Base-by-base conservation (phyloP, 2,329 filamentous ascomycete genomes). In the Pseudogymnoascus sp. region DNA sequence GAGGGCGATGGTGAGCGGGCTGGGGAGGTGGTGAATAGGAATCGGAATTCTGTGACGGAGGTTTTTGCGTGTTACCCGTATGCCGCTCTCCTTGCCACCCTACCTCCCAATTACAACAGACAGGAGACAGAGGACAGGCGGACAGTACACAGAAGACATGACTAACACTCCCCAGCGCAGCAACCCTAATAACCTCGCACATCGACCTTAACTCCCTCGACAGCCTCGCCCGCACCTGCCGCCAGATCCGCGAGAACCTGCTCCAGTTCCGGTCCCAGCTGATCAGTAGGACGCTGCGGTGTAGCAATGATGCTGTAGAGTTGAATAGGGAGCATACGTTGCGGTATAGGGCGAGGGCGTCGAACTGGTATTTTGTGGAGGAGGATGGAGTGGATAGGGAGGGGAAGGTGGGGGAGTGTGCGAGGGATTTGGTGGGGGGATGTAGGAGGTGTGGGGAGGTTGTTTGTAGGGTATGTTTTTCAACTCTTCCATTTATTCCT, bases 131-230 rank as follows among this genome's bases (percentile, higher is more conserved):
- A 2, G 10, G 31, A n/a, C 15, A 17, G 6, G n/a, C n/a, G n/a
- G 31, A 33, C 31, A 33, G 31, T 2, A 4, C 9, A 33, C 4
- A 33, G 31, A 2, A 4, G 31, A n/a, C 15, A 17, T 1, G 1
- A 19, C 38, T 44, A 21, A 44, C 19, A 21, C 40, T 5, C 2
- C 40, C 4, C 19, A 44, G 40, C 17, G 40, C 40, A 44, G 17
- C 40, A 44, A 44, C 40, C 2, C 17, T 31, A 19, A 83, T 97
- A 68, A 89, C 90, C 59, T 83, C 85, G 33, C 83, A 84, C 69
- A 85, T 97, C 73, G 93, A 97, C 74, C 83, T 96, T 60, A 96
- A 93, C 75, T 88, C 90, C 13, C 84, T 97, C 70, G 88, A 96
- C 75, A 87, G 88, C 67, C 84, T 97, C 19, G 90, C 93, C 61